These are phyloP conservation scores for Erysimum pusillum DNA, from an alignment of 441 rosid species.

Conservation along the genomic window DNA sequence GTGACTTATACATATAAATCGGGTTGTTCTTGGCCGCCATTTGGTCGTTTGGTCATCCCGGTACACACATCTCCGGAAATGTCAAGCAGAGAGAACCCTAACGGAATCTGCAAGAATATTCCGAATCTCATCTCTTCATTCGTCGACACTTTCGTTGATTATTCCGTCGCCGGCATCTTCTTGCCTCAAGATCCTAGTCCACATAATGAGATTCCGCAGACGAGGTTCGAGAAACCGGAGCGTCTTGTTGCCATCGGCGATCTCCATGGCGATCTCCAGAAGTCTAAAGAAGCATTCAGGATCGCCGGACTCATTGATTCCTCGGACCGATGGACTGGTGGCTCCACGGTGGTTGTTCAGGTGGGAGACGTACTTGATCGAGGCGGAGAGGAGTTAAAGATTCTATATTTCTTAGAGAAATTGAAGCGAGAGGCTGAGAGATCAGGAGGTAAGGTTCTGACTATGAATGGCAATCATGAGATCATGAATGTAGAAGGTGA, in stretches of 20 bases:
- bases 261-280: slow-evolving; percentile 85
- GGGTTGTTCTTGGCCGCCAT: neutral
- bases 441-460: slow-evolving; percentile 68
- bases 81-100: slow-evolving; percentile 28
- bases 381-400: slow-evolving; percentile 80
- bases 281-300: slow-evolving; percentile 67
- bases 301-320: slow-evolving; percentile 77
- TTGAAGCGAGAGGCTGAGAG: slow-evolving; percentile 73
- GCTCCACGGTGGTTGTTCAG: slow-evolving; percentile 76
- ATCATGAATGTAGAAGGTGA: slow-evolving; percentile 91
- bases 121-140: slow-evolving; percentile 72
- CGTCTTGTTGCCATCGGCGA: slow-evolving; percentile 87
- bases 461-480: slow-evolving; percentile 94
- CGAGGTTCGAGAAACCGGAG: slow-evolving; percentile 53
- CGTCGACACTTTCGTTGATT: slow-evolving; percentile 84
- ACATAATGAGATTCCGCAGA: slow-evolving; percentile 29
- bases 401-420: slow-evolving; percentile 78
- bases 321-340: slow-evolving; percentile 73
- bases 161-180: slow-evolving; percentile 71
- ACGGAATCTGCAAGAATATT: slow-evolving; percentile 53
- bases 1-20: neutral
- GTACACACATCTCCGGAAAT: slow-evolving; percentile 8
- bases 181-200: slow-evolving; percentile 46
- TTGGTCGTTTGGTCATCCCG: neutral
- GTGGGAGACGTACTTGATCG: slow-evolving; percentile 87